phyloP scores from a whole-genome alignment of 208 protist genomes.

The Trypanosoma theileri region DNA sequence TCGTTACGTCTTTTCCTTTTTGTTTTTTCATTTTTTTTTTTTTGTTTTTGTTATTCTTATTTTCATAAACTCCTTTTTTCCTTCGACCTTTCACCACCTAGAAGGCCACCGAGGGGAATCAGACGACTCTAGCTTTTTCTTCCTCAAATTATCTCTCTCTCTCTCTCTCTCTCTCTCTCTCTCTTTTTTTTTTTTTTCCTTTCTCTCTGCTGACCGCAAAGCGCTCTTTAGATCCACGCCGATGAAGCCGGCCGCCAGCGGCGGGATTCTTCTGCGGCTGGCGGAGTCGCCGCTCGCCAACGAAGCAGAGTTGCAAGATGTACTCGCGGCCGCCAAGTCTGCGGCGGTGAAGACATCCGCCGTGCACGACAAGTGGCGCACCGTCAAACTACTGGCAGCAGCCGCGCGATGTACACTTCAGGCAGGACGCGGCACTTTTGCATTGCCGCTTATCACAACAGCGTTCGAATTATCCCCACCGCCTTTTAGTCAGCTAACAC shows the following conservation, averaged over 20 bases:
- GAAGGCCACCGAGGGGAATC: no score
- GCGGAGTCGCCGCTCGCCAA: constrained; percentile 12
- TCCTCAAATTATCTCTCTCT: no score
- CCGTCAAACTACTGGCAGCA: constrained; percentile 15
- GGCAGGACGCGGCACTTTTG: constrained; percentile 26
- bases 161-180: no score
- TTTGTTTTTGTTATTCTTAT: neutral
- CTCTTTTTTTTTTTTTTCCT: no score
- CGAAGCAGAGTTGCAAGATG: constrained; percentile 23
- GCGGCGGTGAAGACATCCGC: neutral
- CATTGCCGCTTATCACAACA: constrained; percentile 17
- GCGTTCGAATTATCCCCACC: constrained; percentile 12
- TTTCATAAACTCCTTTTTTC: neutral
- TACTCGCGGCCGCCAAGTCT: constrained; percentile 9
- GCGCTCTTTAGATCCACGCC: no score
- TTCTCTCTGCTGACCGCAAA: no score
- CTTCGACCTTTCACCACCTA: no score
- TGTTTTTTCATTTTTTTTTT: constrained; percentile 2
- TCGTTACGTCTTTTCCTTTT: constrained; percentile 7
- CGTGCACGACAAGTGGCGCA: constrained; percentile 8
- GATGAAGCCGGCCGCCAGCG: constrained; percentile 1
- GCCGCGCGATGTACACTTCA: constrained; percentile 24
- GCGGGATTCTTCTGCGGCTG: constrained; percentile 17
- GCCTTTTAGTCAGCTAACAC: constrained; percentile 18
- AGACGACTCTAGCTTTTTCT: no score